These are phyloP conservation scores for Millerozyma acaciae DNA, from an alignment of 805 yeast species.

Conservation along the genomic window DNA sequence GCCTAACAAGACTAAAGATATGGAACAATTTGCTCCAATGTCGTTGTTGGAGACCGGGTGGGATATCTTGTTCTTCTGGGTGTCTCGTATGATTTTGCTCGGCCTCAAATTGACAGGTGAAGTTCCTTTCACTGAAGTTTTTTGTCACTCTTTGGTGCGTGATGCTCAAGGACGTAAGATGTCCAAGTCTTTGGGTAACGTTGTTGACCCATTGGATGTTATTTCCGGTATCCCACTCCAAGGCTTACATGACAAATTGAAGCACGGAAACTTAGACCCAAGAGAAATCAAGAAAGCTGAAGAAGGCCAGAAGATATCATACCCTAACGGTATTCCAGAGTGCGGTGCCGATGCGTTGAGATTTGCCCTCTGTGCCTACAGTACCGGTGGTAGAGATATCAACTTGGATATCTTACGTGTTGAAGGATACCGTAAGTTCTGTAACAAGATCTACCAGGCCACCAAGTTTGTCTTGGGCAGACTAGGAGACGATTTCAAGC, in stretches of 20 bases:
- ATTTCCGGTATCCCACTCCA: conserved; percentile 82
- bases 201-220: conserved; percentile 92
- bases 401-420: conserved; percentile 94
- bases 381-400: conserved; percentile 98
- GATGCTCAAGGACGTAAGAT: conserved; percentile 99
- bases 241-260: conserved; percentile 72
- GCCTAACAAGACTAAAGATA: conserved; percentile 78
- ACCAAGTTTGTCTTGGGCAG: conserved; percentile 94
- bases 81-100: conserved; percentile 89
- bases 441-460: conserved; percentile 98
- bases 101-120: conserved; percentile 87
- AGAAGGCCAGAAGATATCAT: conserved; percentile 81
- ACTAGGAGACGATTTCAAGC: conserved; percentile 82
- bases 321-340: conserved; percentile 97
- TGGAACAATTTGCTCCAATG: conserved; percentile 81
- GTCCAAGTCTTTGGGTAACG: conserved; percentile 98
- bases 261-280: conserved; percentile 82
- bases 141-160: conserved; percentile 97
- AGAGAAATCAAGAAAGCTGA: conserved; percentile 83
- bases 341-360: conserved; percentile 99
- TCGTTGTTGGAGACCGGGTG: conserved; percentile 97
- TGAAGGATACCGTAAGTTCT: conserved; percentile 98
- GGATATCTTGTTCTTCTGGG: conserved; percentile 99
- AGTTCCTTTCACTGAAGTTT: conserved; percentile 92
- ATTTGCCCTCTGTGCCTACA: conserved; percentile 96